These are phyloP conservation scores for Globisporangium radiosum DNA, from an alignment of 352 stramenopile genomes.

Conservation along the genomic window DNA sequence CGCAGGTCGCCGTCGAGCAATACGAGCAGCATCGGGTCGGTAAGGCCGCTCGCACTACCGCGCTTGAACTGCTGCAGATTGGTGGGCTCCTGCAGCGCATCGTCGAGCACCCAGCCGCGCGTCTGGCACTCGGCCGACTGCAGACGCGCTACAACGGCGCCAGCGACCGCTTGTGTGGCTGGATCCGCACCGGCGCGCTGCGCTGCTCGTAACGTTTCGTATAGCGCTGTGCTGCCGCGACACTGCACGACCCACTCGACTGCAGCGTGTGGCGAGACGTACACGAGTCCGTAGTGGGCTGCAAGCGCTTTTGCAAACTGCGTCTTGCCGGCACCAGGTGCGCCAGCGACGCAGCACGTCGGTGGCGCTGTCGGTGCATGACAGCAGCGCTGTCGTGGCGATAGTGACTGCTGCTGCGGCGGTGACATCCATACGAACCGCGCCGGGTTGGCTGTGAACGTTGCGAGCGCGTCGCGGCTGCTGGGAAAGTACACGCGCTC, in stretches of 20 bases:
- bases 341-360: slow-evolving; percentile 13
- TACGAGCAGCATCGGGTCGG: slow-evolving; percentile 47
- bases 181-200: slow-evolving; percentile 9
- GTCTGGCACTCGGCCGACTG: slow-evolving; percentile 51
- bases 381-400: neutral
- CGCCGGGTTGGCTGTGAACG: slow-evolving; percentile 18
- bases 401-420: neutral
- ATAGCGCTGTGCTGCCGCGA: slow-evolving; percentile 31
- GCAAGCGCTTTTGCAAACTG: slow-evolving; percentile 9
- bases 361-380: slow-evolving; percentile 7
- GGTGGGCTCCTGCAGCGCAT: slow-evolving; percentile 25
- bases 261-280: slow-evolving; percentile 37
- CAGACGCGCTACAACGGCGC: slow-evolving; percentile 36
- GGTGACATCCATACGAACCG: neutral
- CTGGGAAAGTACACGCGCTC: slow-evolving; percentile 54
- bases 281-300: slow-evolving; percentile 13
- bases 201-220: slow-evolving; percentile 7
- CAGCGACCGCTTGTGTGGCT: slow-evolving; percentile 21
- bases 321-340: slow-evolving; percentile 12
- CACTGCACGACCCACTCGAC: slow-evolving; percentile 55
- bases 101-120: slow-evolving; percentile 58
- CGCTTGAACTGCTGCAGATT: slow-evolving; percentile 23
- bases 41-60: neutral
- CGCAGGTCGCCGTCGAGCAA: slow-evolving; percentile 33
- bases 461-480: slow-evolving; percentile 12